Conservation (phyloP, 2,329 filamentous ascomycete genomes). For the Sporothrix mexicana region DNA sequence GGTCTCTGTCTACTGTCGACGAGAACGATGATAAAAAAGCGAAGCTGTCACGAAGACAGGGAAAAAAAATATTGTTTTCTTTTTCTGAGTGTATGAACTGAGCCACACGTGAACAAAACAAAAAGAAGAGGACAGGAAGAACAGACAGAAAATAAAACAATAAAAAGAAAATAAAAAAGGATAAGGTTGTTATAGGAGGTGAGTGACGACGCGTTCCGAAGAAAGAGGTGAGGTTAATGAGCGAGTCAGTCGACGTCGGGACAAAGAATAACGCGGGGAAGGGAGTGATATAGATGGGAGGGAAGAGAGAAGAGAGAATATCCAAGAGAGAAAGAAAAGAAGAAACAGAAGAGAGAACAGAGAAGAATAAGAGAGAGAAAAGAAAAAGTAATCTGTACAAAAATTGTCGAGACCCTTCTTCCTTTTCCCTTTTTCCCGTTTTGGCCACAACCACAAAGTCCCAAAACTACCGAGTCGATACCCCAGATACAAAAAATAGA, state of each 20-base stretch:
- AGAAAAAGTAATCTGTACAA: constrained; percentile 16
- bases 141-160: background rate
- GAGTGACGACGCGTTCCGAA: background rate
- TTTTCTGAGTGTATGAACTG: constrained; percentile 30
- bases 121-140: background rate
- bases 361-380: background rate
- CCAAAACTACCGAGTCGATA: background rate
- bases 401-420: background rate
- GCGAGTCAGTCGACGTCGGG: constrained; percentile 5
- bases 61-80: constrained; percentile 30
- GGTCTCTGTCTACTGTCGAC: constrained; percentile 27
- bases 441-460: constrained; percentile 13
- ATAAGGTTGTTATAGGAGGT: background rate
- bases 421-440: constrained; percentile 4
- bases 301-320: background rate
- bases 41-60: constrained; percentile 36
- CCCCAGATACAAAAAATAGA: constrained; percentile 5
- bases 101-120: constrained; percentile 19
- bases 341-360: background rate
- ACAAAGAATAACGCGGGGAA: constrained; percentile 4
- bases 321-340: background rate
- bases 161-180: background rate
- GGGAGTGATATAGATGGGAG: background rate
- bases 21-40: constrained; percentile 27
- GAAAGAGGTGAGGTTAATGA: background rate